Evolutionary conservation across 768 basidiomycete species (phyloP).

Genomic region (Hebeloma cylindrosporum): DNA sequence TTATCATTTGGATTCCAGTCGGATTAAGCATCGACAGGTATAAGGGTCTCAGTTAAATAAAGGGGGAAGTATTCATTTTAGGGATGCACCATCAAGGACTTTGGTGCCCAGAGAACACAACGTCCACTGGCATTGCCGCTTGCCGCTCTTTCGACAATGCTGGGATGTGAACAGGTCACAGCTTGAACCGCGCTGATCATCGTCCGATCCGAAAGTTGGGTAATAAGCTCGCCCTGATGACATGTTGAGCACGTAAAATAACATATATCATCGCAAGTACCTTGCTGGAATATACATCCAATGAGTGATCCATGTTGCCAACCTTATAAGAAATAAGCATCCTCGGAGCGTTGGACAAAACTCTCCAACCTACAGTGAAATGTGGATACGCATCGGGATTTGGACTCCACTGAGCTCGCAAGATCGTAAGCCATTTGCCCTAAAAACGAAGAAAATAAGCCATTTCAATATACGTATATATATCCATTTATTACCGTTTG

Average conservation of each 20-base stretch:
- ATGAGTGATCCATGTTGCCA: conserved; percentile 75
- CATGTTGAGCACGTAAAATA: conserved; percentile 3
- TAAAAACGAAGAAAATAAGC: conserved; percentile 27
- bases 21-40: conserved; percentile 7
- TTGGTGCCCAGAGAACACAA: conserved; percentile 73
- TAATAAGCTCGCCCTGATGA: conserved; percentile 65
- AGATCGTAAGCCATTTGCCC: conserved; percentile 81
- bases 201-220: conserved; percentile 55
- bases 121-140: conserved; percentile 80
- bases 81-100: conserved; percentile 11
- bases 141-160: conserved; percentile 66
- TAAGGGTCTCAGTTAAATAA: conserved; percentile 9
- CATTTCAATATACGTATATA: conserved; percentile 21
- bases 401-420: conserved; percentile 75
- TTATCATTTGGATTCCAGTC: conserved; percentile 4
- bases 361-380: conserved; percentile 58
- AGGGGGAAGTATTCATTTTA: conserved; percentile 8
- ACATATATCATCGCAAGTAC: conserved; percentile 29
- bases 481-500: conserved; percentile 84
- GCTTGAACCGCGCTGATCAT: conserved; percentile 80
- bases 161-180: conserved; percentile 88
- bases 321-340: conserved; percentile 41
- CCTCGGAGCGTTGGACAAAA: conserved; percentile 1
- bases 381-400: conserved; percentile 83
- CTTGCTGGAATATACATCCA: conserved; percentile 75